Base-by-base conservation (phyloP, 208 protist genomes). In the Trichomonas tenax region DNA sequence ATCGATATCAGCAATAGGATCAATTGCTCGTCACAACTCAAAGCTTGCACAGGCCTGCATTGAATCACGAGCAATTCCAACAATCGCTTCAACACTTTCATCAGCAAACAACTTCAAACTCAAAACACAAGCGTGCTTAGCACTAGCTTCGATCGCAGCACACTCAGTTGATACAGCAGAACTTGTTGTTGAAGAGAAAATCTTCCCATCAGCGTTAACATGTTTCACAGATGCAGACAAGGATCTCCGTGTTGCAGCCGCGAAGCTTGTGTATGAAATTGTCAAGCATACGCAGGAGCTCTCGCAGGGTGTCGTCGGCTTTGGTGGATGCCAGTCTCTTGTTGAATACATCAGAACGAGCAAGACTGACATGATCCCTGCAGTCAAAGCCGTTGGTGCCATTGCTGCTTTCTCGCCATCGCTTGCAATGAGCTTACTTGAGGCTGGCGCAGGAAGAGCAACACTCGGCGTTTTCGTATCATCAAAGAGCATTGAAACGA, bases 281-380 rank as follows among this genome's bases (percentile, higher is more conserved):
- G 98, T 98, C n/a, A 99, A 99, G 97, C 99, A 99, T 97, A 99
- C 99, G 40, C 98, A 98, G 45, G 99, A 99, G 98, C 97, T 99
- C 31, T 98, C 98, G 41, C 98, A 99, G 97, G 97, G 99, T 88
- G 98, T 99, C 17, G 82, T 89, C 21, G 82, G 41, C n/a, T 40
- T 46, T 11, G 82, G 82, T 23, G 82, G 40, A 6, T 89, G 34
- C 34, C 40, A 89, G 41, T 46, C 82, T 40, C 21, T 89, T 4
- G 82, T 89, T 4, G 41, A 89, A 46, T 89, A 46, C 82, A 40
- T 89, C 3, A 89, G 82, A n/a, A n/a, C 58, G 26, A n/a, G 21
- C 11, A 72, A 72, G 21, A 72, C 58, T 31, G 98, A 98, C 63
- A 97, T 98, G 6, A 97, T 99, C 86, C 99, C 99, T 10, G 99